These are phyloP conservation scores for Groenewaldozyma sp. DNA, from an alignment of 1,139 yeast species.

Conservation along the genomic window DNA sequence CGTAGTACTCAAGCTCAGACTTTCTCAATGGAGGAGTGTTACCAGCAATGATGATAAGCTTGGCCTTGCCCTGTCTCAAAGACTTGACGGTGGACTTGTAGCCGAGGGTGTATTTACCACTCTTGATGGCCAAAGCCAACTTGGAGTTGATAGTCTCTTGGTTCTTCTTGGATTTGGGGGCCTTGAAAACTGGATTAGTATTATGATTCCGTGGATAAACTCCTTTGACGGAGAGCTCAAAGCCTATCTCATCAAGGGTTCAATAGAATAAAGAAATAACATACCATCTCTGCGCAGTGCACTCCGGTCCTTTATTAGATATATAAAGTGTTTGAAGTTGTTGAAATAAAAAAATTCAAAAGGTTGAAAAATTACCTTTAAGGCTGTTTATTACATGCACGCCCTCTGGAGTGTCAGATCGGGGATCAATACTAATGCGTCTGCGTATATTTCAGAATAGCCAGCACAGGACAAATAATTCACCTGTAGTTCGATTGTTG, in stretches of 20 bases:
- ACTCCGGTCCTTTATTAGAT: constrained; percentile 62
- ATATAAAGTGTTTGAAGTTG: too few species aligned
- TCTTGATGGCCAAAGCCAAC: constrained; percentile 96
- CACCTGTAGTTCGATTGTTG: too few species aligned
- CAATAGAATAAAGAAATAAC: constrained; percentile 29
- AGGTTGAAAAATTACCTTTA: too few species aligned
- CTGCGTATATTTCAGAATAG: too few species aligned
- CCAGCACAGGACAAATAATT: too few species aligned
- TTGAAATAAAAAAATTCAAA: too few species aligned
- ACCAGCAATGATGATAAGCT: constrained; percentile 96
- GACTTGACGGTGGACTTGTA: constrained; percentile 99
- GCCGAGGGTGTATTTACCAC: constrained; percentile 99
- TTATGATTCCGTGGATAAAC: too few species aligned
- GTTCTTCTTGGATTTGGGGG: constrained; percentile 86
- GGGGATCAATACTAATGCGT: too few species aligned
- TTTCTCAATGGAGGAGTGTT: constrained; percentile 99
- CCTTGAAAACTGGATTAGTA: too few species aligned
- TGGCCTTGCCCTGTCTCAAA: constrained; percentile 98
- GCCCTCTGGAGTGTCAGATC: too few species aligned
- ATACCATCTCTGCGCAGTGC: constrained; percentile 94
- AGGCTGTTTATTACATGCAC: too few species aligned
- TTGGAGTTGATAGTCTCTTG: constrained; percentile 97
- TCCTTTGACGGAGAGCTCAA: too few species aligned
- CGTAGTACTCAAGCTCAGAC: constrained; percentile 99
- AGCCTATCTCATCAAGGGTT: background rate